A percentile compares a stretch with the other conserved stretches of the same genome.
Conservation (phyloP, 2,329 filamentous ascomycete species). For the Colletotrichum sp. region DNA sequence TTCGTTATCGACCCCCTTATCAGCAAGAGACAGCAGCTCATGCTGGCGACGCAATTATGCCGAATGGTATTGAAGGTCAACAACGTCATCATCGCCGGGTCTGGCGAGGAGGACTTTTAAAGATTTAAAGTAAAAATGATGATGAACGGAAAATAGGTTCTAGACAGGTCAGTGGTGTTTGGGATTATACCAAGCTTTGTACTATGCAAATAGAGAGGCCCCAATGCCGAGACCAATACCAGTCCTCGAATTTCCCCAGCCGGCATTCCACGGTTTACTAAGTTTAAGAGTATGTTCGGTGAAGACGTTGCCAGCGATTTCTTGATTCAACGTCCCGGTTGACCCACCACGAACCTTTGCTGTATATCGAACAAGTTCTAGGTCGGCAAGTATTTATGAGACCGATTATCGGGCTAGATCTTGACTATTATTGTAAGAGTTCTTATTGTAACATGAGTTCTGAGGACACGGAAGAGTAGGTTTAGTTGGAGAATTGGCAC, state of each 20-base stretch:
- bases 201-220: slow-evolving; percentile 23
- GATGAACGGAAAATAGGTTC: slow-evolving; percentile 8
- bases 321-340: too few relatives aligned
- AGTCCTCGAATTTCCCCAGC: not conserved
- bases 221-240: slow-evolving; percentile 15
- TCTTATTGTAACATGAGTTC: not conserved
- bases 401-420: not conserved
- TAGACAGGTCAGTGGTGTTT: slow-evolving; percentile 20
- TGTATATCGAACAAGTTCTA: too few relatives aligned
- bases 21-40: slow-evolving; percentile 95
- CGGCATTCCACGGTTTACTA: too few relatives aligned
- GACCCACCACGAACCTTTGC: too few relatives aligned
- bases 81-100: slow-evolving; percentile 91
- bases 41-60: slow-evolving; percentile 95
- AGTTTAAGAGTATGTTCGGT: too few relatives aligned
- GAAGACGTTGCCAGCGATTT: too few relatives aligned
- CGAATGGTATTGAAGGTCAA: slow-evolving; percentile 98
- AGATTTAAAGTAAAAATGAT: slow-evolving; percentile 22
- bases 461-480: not conserved
- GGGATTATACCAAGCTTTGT: slow-evolving; percentile 24
- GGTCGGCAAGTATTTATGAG: not conserved
- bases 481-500: not conserved
- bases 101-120: slow-evolving; percentile 87
- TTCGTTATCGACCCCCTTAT: slow-evolving; percentile 99
- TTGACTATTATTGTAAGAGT: not conserved